A percentile compares a stretch with the other conserved stretches of the same genome.
These are phyloP conservation scores for Beauveria scarabaeidicola DNA, from an alignment of 2,329 filamentous ascomycete genomes.

Conservation along the genomic window DNA sequence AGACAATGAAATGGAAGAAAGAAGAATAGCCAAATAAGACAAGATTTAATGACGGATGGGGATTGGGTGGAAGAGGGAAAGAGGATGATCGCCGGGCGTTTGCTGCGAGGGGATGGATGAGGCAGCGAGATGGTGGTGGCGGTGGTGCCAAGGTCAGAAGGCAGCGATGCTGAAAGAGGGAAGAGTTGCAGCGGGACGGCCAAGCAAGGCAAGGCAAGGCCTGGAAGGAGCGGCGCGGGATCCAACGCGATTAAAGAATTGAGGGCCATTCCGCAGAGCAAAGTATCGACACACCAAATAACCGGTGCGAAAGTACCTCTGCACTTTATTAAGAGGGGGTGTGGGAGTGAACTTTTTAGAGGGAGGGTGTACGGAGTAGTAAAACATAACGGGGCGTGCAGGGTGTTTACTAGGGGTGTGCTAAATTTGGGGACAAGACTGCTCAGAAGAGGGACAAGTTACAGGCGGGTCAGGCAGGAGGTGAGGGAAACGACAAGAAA, in stretches of 20 bases:
- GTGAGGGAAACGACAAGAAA: no score
- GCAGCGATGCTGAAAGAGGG: slow-evolving; percentile 5
- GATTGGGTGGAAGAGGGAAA: background rate
- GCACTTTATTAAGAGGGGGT: background rate
- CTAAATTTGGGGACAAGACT: background rate
- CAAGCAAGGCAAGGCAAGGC: background rate
- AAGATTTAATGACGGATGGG: background rate
- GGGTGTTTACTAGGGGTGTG: background rate
- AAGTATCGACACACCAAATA: no score
- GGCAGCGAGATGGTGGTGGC: background rate
- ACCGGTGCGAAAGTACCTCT: no score
- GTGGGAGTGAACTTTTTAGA: background rate
- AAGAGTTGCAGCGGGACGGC: slow-evolving; percentile 1
- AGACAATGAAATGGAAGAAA: background rate
- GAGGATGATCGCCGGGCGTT: background rate
- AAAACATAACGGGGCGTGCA: no score
- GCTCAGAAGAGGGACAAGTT: background rate
- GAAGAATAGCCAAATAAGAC: background rate
- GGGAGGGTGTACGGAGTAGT: no score
- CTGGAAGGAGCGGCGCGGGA: background rate
- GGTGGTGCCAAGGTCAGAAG: slow-evolving; percentile 6
- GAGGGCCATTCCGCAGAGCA: background rate
- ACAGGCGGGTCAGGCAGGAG: background rate
- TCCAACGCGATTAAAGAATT: slow-evolving; percentile 2
- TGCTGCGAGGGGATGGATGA: background rate